Percentiles rank a stretch among this genome's conserved stretches.
Conservation (phyloP, 257 asterid species). For the Agastache rugosa region DNA sequence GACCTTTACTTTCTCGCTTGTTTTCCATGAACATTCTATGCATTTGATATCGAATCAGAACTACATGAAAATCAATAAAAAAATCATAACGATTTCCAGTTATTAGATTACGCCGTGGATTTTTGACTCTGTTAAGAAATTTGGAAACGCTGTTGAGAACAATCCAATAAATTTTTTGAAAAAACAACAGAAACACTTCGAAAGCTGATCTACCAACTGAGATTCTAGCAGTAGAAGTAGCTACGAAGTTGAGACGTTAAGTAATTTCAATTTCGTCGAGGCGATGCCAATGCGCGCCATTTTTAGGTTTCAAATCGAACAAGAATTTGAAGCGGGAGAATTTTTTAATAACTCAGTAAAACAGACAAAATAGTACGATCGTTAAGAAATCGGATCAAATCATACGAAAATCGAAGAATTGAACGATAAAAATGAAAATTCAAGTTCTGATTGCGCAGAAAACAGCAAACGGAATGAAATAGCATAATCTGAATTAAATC, state of each 20-base stretch:
- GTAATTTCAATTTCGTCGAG: not conserved
- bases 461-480: conserved; percentile 4
- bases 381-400: not conserved
- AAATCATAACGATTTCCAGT: not conserved
- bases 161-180: conserved; percentile 15
- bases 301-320: conserved; percentile 33
- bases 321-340: conserved; percentile 3
- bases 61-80: not conserved
- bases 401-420: conserved; percentile 3
- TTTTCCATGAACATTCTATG: conserved; percentile 57
- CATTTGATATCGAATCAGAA: conserved; percentile 35
- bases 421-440: conserved; percentile 6
- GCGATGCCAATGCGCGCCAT: conserved; percentile 35
- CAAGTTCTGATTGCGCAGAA: conserved; percentile 18
- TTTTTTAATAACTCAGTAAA: conserved; percentile 6
- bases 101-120: not conserved
- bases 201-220: not conserved
- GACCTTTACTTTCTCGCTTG: conserved; percentile 46
- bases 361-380: conserved; percentile 10
- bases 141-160: conserved; percentile 17
- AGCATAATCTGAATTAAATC: not conserved
- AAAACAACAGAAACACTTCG: conserved; percentile 15
- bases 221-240: conserved; percentile 24
- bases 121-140: conserved; percentile 25
- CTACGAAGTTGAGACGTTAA: conserved; percentile 6